Evolutionary conservation across 2,329 filamentous ascomycete species (phyloP).

Genomic region (Phoma herbarum): DNA sequence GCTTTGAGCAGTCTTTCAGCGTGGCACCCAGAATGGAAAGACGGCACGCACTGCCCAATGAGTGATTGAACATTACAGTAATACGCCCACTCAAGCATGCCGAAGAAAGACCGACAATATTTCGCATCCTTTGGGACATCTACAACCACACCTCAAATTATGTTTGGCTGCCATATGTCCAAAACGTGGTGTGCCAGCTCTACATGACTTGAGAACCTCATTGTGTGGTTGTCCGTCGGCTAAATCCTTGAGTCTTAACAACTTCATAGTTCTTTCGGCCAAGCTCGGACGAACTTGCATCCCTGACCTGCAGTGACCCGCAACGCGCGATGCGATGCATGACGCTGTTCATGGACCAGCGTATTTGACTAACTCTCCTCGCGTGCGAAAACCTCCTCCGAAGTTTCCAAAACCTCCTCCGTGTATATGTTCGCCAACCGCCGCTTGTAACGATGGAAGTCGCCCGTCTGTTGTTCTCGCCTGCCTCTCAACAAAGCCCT

Average conservation of each 20-base stretch:
- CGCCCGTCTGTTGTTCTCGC: conserved; percentile 3
- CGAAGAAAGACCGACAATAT: not conserved
- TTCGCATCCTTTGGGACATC: not conserved
- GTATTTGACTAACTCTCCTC: conserved; percentile 4
- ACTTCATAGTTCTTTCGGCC: not conserved
- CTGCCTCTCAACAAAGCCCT: not conserved
- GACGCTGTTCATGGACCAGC: conserved; percentile 2
- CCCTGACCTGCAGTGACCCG: not conserved
- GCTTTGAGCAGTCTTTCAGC: not conserved
- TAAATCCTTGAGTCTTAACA: not conserved
- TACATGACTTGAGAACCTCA: not conserved
- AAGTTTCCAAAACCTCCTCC: conserved; percentile 18
- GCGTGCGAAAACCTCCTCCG: conserved; percentile 17
- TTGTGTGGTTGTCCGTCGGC: not conserved
- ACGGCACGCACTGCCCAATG: conserved; percentile 14
- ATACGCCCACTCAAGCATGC: not conserved
- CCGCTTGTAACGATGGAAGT: not conserved
- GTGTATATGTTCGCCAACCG: conserved; percentile 14
- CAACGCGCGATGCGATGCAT: not conserved
- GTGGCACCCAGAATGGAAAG: conserved; percentile 3
- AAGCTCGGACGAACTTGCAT: not conserved
- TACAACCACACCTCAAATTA: not conserved
- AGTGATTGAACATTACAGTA: not conserved
- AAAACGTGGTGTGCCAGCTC: not conserved
- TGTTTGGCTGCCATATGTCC: not conserved